These are phyloP conservation scores for Penicillium cataractarum DNA, from an alignment of 495 filamentous ascomycete genomes.

Conservation along the genomic window DNA sequence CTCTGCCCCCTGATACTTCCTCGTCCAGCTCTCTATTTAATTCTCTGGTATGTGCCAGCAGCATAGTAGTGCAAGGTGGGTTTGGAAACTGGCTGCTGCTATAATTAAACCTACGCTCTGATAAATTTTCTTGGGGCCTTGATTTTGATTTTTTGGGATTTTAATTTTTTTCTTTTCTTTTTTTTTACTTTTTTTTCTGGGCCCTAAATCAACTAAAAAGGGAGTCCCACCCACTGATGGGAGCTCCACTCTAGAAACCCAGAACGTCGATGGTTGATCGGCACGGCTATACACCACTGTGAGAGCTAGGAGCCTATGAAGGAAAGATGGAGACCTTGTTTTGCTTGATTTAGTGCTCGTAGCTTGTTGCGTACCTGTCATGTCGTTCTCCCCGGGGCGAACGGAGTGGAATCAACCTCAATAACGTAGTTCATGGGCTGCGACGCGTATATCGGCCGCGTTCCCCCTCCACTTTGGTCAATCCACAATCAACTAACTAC, in stretches of 20 bases:
- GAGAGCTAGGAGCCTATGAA: not conserved
- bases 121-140: conserved; percentile 5
- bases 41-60: not conserved
- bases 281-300: not conserved
- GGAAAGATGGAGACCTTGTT: not conserved
- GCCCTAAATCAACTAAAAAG: conserved; percentile 4
- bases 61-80: not conserved
- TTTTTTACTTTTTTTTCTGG: not conserved
- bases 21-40: not conserved
- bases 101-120: conserved; percentile 12
- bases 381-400: not conserved
- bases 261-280: conserved; percentile 1
- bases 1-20: no score
- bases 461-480: conserved; percentile 10
- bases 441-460: conserved; percentile 20
- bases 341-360: not conserved
- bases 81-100: not conserved
- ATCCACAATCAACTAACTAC: conserved; percentile 6
- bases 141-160: not conserved
- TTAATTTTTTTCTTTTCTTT: not conserved
- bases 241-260: not conserved
- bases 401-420: not conserved
- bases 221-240: not conserved
- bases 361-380: conserved; percentile 4
- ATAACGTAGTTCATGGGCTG: not conserved